These are phyloP conservation scores for Blastocystis sp. DNA, from an alignment of 352 stramenopile genomes.

Conservation along the genomic window DNA sequence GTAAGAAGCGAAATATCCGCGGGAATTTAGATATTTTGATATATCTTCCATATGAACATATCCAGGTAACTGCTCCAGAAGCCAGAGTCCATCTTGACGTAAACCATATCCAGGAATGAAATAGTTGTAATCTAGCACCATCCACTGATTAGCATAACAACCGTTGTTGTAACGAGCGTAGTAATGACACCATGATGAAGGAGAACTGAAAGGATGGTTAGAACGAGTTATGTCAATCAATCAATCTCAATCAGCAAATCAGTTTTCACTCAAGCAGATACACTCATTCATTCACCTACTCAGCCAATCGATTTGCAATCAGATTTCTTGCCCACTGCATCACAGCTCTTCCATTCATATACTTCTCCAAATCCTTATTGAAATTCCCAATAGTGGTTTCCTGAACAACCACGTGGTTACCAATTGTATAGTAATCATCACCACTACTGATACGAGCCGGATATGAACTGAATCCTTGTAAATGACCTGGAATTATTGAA, in stretches of 20 bases:
- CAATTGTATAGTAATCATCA: conserved; percentile 73
- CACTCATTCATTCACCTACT: not conserved
- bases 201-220: not conserved
- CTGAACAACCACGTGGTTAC: conserved; percentile 68
- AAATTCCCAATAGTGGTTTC: conserved; percentile 67
- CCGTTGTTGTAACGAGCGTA: conserved; percentile 72
- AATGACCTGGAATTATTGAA: conserved; percentile 64
- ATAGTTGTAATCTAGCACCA: conserved; percentile 71
- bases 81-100: conserved; percentile 66
- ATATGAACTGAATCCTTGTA: conserved; percentile 69
- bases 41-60: conserved; percentile 69
- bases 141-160: conserved; percentile 75
- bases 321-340: conserved; percentile 68
- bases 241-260: too few species aligned
- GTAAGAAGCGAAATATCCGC: conserved; percentile 72
- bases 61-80: conserved; percentile 70
- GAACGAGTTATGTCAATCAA: not conserved
- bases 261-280: not conserved
- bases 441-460: conserved; percentile 71
- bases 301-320: conserved; percentile 49
- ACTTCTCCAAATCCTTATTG: conserved; percentile 67
- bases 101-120: conserved; percentile 69
- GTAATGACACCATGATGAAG: conserved; percentile 66
- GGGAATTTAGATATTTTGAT: conserved; percentile 66
- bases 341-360: conserved; percentile 68